Base-by-base conservation (phyloP, 2,329 filamentous ascomycete species). In the Pyrenophora seminiperda region DNA sequence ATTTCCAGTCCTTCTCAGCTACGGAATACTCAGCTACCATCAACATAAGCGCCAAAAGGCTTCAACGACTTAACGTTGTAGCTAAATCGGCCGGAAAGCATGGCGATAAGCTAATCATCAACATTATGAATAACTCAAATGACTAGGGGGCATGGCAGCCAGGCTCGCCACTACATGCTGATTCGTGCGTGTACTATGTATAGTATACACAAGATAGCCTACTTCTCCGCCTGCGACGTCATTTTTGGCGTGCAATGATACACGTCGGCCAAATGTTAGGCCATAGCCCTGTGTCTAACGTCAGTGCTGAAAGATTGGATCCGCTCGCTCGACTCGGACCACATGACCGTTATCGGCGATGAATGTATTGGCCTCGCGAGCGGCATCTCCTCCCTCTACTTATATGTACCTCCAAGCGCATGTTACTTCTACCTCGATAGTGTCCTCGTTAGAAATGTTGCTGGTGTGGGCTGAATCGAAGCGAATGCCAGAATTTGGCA, bases 121-220 rank as follows among this genome's bases (percentile, higher is more conserved):
- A 83, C 58, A 83, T 87, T 34, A 83, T 88, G 47, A 89, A 89
- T 73, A 83, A 88, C 72, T 89, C 85, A 85, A 76, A 76, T 37
- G 86, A 89, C 62, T 88, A 86, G 85, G 85, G 20, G 84, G 85
- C 39, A 86, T 87, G 72, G 75, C 76, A 9, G 24, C 9, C 5
- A 27, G 24, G 24, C 9, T 11, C 10, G 1, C 3, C 24, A 27
- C 24, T 9, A 27, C 9, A 27, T 11, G 9, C 22, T 24, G 22
- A 27, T 2, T 4, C 2, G 13, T 11, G 13, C 9, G 2, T 27
- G 2, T 27, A 11, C 24, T 27, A 11, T 11, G 2, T 27, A 27
- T 27, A 27, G 10, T 10, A 6, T 27, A 9, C 9, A n/a, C n/a
- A n/a, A n/a, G n/a, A n/a, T n/a, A 27, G 80, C 81, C 1, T 87